A percentile compares a stretch with the other conserved stretches of the same genome.
These are phyloP conservation scores for Scytalidium lignicola DNA, from an alignment of 2,329 filamentous ascomycete species.

Conservation along the genomic window DNA sequence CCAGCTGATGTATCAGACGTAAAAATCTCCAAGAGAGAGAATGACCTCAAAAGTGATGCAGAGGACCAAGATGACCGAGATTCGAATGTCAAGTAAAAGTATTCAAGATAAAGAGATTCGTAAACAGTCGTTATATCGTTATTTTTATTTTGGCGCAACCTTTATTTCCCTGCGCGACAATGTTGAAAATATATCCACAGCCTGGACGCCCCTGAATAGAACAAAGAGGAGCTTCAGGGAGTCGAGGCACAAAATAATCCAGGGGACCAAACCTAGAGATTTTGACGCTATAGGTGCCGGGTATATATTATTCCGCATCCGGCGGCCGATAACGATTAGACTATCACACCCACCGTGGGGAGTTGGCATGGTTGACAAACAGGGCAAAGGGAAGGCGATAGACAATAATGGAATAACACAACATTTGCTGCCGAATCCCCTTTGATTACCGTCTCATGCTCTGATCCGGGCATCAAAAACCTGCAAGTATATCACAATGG, in stretches of 20 bases:
- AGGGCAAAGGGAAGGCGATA: constrained; percentile 10
- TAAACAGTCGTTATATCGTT: constrained; percentile 10
- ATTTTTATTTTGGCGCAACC: neutral
- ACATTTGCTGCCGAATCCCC: neutral
- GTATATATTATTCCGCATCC: neutral
- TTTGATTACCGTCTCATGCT: neutral
- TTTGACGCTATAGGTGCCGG: neutral
- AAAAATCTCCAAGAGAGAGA: neutral
- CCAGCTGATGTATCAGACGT: neutral
- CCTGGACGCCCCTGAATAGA: neutral
- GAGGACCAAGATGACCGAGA: neutral
- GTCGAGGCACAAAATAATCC: neutral
- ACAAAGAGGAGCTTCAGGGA: neutral
- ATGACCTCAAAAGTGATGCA: neutral
- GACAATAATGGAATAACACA: constrained; percentile 10
- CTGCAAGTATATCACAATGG: constrained; percentile 44
- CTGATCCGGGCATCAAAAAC: neutral
- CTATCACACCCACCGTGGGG: neutral
- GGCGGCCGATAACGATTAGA: neutral
- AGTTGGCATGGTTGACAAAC: neutral
- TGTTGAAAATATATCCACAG: neutral
- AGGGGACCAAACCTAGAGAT: neutral
- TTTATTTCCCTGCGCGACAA: neutral
- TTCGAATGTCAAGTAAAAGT: neutral
- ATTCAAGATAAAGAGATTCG: constrained; percentile 26